phyloP scores from a whole-genome alignment of 1,284 basidiomycete species.

The Cryptococcus amylolentus region DNA sequence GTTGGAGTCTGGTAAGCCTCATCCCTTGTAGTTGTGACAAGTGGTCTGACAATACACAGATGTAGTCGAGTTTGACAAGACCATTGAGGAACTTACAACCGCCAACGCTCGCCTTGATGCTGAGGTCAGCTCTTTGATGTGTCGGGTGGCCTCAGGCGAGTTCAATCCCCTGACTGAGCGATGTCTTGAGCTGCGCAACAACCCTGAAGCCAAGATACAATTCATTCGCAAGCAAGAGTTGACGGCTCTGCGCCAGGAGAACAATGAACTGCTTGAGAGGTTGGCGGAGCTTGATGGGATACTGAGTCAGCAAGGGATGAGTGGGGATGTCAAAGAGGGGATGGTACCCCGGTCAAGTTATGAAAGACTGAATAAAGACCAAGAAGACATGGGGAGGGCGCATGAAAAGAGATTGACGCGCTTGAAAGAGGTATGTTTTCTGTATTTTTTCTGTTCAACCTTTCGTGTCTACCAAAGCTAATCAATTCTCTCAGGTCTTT shows the following conservation, averaged over 20 bases:
- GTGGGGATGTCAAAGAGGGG: slow-evolving; percentile 12
- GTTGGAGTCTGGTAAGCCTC: slow-evolving; percentile 27
- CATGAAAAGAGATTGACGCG: slow-evolving; percentile 54
- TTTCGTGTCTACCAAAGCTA: neutral
- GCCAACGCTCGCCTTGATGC: slow-evolving; percentile 50
- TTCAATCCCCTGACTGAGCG: slow-evolving; percentile 52
- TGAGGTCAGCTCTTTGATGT: slow-evolving; percentile 52
- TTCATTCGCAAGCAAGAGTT: slow-evolving; percentile 52
- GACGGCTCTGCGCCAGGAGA: slow-evolving; percentile 53
- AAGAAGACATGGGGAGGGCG: slow-evolving; percentile 48
- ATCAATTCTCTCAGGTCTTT: slow-evolving; percentile 43
- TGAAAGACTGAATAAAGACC: slow-evolving; percentile 49
- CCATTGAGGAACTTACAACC: slow-evolving; percentile 42
- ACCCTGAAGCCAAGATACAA: slow-evolving; percentile 52
- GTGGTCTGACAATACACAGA: slow-evolving; percentile 20
- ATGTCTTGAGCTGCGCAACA: slow-evolving; percentile 52
- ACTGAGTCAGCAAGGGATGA: slow-evolving; percentile 8
- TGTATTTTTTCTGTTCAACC: neutral
- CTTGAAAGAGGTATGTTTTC: slow-evolving; percentile 51
- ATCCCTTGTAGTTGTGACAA: neutral
- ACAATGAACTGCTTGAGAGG: slow-evolving; percentile 50
- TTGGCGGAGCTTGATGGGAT: slow-evolving; percentile 23
- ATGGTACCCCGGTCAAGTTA: slow-evolving; percentile 52
- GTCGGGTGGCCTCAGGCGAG: slow-evolving; percentile 53
- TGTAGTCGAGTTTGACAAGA: slow-evolving; percentile 27